Percentiles rank a stretch among this genome's conserved stretches.
Evolutionary conservation across 768 basidiomycete genomes (phyloP).

Genomic region (Punctularia strigosozonata): DNA sequence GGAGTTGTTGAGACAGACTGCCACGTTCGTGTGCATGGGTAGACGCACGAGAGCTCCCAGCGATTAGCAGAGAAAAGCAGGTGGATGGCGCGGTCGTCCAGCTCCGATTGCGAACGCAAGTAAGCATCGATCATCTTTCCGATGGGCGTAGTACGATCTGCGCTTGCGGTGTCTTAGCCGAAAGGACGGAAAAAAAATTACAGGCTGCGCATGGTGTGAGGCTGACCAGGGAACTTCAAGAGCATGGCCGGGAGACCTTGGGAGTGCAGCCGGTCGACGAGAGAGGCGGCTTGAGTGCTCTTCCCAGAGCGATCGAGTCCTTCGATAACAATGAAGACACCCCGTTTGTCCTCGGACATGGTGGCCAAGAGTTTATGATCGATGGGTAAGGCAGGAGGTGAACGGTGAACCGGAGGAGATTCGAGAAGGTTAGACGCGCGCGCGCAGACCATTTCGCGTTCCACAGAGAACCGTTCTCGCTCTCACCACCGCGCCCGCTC

Average conservation of each 20-base stretch:
- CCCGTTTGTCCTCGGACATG: conserved; percentile 23
- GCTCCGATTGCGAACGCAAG: conserved; percentile 68
- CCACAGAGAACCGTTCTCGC: no score
- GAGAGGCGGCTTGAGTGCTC: conserved; percentile 67
- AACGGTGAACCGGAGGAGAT: no score
- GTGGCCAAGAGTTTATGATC: no score
- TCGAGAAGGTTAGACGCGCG: no score
- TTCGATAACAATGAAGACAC: conserved; percentile 86
- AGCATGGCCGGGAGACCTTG: conserved; percentile 37
- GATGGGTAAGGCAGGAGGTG: no score
- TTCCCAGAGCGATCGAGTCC: conserved; percentile 96
- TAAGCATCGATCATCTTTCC: conserved; percentile 93
- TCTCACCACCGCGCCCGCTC: no score
- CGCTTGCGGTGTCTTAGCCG: not conserved
- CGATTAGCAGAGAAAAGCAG: conserved; percentile 94
- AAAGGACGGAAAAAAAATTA: not conserved
- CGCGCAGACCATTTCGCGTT: no score
- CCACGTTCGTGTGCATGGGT: no score
- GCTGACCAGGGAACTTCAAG: conserved; percentile 83
- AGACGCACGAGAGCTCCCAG: conserved; percentile 82
- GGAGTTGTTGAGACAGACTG: not conserved
- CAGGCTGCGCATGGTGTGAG: not conserved
- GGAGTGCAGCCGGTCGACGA: conserved; percentile 41
- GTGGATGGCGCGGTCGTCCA: conserved; percentile 88
- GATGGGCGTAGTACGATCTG: conserved; percentile 85